Conservation (phyloP, 306 rosid species). For the Betula pendula region DNA sequence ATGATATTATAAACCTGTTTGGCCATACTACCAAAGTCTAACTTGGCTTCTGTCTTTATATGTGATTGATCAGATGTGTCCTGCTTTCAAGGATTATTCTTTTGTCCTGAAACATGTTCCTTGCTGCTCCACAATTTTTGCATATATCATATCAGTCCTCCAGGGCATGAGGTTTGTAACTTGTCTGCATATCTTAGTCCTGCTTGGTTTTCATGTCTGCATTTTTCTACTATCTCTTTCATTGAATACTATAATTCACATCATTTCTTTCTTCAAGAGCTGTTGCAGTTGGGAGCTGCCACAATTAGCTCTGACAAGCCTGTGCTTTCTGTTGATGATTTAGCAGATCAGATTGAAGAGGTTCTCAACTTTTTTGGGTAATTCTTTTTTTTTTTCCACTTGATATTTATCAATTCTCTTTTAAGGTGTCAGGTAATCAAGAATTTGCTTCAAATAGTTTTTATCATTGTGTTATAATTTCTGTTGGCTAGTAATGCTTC, state of each 20-base stretch:
- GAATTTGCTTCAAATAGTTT: conserved; percentile 1
- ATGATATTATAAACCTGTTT: not conserved
- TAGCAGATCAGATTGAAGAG: conserved; percentile 94
- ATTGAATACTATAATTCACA: conserved; percentile 31
- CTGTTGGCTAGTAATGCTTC: not conserved
- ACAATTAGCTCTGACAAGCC: conserved; percentile 55
- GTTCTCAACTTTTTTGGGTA: conserved; percentile 92
- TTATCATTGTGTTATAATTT: not conserved
- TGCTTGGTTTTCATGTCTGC: conserved; percentile 21
- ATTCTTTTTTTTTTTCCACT: conserved; percentile 27
- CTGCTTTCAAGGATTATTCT: conserved; percentile 92
- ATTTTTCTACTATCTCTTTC: conserved; percentile 13
- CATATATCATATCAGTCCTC: conserved; percentile 96
- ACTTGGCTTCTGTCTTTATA: conserved; percentile 32
- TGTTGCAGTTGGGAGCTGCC: conserved; percentile 92
- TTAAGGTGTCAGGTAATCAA: not conserved
- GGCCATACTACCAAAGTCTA: conserved; percentile 26
- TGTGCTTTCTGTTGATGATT: conserved; percentile 79
- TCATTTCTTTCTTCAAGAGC: conserved; percentile 61
- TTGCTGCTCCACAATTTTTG: conserved; percentile 95
- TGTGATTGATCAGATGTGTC: conserved; percentile 74
- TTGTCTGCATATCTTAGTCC: conserved; percentile 22
- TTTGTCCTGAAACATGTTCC: conserved; percentile 90
- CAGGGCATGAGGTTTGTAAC: conserved; percentile 93
- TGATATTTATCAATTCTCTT: conserved; percentile 7